Conservation (phyloP, 495 filamentous ascomycete species). For the Xylaria nigripes region DNA sequence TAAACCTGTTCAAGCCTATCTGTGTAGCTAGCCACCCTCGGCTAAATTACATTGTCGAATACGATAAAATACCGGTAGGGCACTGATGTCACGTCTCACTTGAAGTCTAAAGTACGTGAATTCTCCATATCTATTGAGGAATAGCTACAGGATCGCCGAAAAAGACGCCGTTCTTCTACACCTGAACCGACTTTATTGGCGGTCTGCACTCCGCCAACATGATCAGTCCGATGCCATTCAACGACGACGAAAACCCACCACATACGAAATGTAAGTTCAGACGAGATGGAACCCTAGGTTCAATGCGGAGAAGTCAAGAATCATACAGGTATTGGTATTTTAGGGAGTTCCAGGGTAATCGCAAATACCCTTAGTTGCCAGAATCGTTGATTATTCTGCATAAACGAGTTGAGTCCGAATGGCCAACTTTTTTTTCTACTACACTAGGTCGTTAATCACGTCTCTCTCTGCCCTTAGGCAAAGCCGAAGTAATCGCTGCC, state of each 20-base stretch:
- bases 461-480: constrained; percentile 47
- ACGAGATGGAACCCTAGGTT: too few relatives aligned
- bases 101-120: not conserved
- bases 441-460: not conserved
- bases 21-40: too few relatives aligned
- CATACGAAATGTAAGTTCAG: not conserved
- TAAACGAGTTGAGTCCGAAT: not conserved
- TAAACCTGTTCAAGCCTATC: too few relatives aligned
- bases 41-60: too few relatives aligned
- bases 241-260: not conserved
- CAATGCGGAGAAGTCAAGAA: too few relatives aligned
- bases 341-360: too few relatives aligned
- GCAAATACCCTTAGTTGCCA: too few relatives aligned
- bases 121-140: constrained; percentile 3
- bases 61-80: too few relatives aligned
- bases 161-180: not conserved
- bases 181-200: constrained; percentile 1
- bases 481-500: constrained; percentile 98
- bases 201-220: constrained; percentile 9
- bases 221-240: not conserved
- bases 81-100: not conserved
- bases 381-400: constrained; percentile 1
- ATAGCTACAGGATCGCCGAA: constrained; percentile 4
- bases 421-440: not conserved
- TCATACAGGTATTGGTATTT: too few relatives aligned